A percentile compares a stretch with the other conserved stretches of the same genome.
phyloP scores from a whole-genome alignment of 352 stramenopile species.

The Phytopythium vexans region DNA sequence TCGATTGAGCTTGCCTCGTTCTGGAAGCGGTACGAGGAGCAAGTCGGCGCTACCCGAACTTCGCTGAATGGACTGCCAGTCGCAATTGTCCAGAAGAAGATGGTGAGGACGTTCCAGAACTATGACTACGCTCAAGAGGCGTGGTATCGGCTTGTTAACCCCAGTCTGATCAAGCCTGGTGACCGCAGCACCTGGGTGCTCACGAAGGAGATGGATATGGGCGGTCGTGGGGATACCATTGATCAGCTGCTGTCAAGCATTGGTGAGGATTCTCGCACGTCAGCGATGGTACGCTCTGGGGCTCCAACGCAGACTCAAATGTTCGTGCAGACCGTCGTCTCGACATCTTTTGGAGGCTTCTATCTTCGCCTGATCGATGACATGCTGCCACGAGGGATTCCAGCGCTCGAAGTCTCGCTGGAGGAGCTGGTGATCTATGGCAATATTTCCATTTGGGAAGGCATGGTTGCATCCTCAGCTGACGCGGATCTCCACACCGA shows the following conservation, averaged over 20 bases:
- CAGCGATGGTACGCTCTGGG: background rate
- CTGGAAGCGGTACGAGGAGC: slow-evolving; percentile 69
- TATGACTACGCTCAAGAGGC: slow-evolving; percentile 87
- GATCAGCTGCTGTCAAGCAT: slow-evolving; percentile 77
- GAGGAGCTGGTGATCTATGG: slow-evolving; percentile 77
- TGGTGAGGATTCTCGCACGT: slow-evolving; percentile 28
- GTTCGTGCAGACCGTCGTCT: slow-evolving; percentile 77
- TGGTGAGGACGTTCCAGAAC: slow-evolving; percentile 83
- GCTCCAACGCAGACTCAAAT: slow-evolving; percentile 32
- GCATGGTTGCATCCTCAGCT: slow-evolving; percentile 5
- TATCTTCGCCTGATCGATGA: slow-evolving; percentile 86
- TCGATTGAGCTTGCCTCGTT: slow-evolving; percentile 56
- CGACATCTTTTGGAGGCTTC: slow-evolving; percentile 83
- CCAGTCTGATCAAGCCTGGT: slow-evolving; percentile 56
- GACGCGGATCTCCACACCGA: slow-evolving; percentile 13
- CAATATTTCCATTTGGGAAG: slow-evolving; percentile 74
- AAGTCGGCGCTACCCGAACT: slow-evolving; percentile 51
- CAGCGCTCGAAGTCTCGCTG: slow-evolving; percentile 76
- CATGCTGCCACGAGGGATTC: slow-evolving; percentile 63
- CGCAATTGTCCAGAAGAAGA: slow-evolving; percentile 78
- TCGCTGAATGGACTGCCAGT: slow-evolving; percentile 58
- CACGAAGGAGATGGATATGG: slow-evolving; percentile 82
- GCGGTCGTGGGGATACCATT: slow-evolving; percentile 61
- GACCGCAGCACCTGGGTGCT: slow-evolving; percentile 75
- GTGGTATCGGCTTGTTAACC: slow-evolving; percentile 80